Percentiles rank a stretch among this genome's conserved stretches.
Evolutionary conservation across 2,329 filamentous ascomycete species (phyloP).

Genomic region (Nemania abortiva): DNA sequence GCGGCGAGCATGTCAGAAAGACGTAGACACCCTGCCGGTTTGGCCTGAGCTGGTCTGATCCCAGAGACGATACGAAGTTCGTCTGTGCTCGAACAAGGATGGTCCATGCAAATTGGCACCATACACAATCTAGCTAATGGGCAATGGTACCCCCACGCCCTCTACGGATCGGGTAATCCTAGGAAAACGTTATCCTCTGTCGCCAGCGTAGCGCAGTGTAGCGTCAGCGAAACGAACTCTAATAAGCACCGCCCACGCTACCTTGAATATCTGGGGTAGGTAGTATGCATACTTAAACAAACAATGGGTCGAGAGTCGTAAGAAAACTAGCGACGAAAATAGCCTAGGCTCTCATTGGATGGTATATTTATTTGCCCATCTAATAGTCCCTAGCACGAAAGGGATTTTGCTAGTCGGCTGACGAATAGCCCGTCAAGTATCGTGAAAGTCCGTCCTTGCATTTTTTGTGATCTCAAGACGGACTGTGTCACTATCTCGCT

Average conservation of each 20-base stretch:
- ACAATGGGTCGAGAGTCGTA: not conserved
- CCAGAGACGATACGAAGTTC: not conserved
- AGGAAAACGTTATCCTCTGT: slow-evolving; percentile 28
- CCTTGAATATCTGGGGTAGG: slow-evolving; percentile 23
- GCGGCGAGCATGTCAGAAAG: not conserved
- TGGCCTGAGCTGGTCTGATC: not conserved
- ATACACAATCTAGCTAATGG: not conserved
- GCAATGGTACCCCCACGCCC: slow-evolving; percentile 33
- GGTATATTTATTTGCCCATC: not conserved
- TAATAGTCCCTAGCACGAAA: not conserved
- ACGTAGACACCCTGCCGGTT: not conserved
- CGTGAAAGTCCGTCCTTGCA: no score
- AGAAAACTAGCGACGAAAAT: not conserved
- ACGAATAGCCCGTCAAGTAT: not conserved
- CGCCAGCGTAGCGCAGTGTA: not conserved
- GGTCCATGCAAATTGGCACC: slow-evolving; percentile 2
- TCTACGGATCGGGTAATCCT: slow-evolving; percentile 29
- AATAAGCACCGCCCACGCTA: not conserved
- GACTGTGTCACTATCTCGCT: not conserved
- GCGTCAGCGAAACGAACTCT: slow-evolving; percentile 19
- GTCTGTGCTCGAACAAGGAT: slow-evolving; percentile 20
- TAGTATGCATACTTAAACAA: not conserved
- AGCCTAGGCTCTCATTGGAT: not conserved
- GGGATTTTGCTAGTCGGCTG: not conserved
- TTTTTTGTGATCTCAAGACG: not conserved